A percentile compares a stretch with the other conserved stretches of the same genome.
These are phyloP conservation scores for Spiraea crenata DNA, from an alignment of 331 rosid species.

Conservation along the genomic window DNA sequence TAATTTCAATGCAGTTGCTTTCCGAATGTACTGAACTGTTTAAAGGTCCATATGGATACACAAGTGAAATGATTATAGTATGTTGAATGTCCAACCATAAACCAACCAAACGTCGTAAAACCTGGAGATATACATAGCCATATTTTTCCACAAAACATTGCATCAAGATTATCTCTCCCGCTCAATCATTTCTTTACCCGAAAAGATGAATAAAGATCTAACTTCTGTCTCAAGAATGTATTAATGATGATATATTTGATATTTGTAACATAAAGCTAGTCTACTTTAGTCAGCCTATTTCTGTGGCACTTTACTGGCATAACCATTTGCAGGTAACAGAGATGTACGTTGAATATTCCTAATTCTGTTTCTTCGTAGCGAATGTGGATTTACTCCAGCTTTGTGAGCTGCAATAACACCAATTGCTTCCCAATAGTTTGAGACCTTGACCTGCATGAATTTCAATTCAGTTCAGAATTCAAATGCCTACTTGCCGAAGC, in stretches of 20 bases:
- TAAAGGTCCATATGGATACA: neutral
- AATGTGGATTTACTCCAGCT: constrained; percentile 82
- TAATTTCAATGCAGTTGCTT: neutral
- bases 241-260: neutral
- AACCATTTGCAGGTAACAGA: constrained; percentile 42
- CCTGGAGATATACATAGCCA: neutral
- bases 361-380: constrained; percentile 67
- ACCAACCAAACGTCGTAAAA: neutral
- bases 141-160: neutral
- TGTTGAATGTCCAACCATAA: neutral
- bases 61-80: neutral
- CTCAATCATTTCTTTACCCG: neutral
- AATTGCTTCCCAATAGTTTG: constrained; percentile 92
- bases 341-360: constrained; percentile 38
- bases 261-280: neutral
- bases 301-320: constrained; percentile 28
- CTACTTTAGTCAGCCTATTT: constrained; percentile 14
- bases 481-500: constrained; percentile 9
- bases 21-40: neutral
- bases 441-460: constrained; percentile 70
- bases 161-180: neutral
- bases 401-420: constrained; percentile 89
- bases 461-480: constrained; percentile 25
- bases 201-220: neutral
- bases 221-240: neutral